Evolutionary conservation across 1,284 basidiomycete genomes (phyloP).

Genomic region (Coniferiporia sulphurascens): DNA sequence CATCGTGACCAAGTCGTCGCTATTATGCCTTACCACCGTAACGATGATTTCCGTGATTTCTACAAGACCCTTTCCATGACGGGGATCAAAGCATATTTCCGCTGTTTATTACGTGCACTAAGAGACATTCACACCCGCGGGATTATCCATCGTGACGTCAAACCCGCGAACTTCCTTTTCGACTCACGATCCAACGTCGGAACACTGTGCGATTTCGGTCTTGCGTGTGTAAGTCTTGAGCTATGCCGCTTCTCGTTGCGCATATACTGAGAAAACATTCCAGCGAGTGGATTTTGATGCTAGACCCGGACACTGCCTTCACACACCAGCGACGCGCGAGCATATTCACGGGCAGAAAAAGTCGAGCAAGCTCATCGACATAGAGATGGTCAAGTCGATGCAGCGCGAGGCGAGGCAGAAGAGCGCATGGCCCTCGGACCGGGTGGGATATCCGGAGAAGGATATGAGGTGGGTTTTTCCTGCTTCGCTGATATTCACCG

Average conservation of each 20-base stretch:
- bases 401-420: constrained; percentile 62
- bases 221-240: constrained; percentile 70
- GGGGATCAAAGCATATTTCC: constrained; percentile 84
- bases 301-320: constrained; percentile 59
- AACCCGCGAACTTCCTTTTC: constrained; percentile 97
- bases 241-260: neutral
- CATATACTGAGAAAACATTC: neutral
- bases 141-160: constrained; percentile 96
- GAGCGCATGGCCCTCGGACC: constrained; percentile 51
- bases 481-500: constrained; percentile 2
- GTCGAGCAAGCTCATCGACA: constrained; percentile 36
- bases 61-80: constrained; percentile 66
- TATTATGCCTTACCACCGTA: constrained; percentile 91
- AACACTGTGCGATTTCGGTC: constrained; percentile 91
- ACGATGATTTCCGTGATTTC: constrained; percentile 89
- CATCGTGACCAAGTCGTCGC: constrained; percentile 91
- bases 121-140: constrained; percentile 85
- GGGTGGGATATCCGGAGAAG: constrained; percentile 70
- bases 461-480: constrained; percentile 47
- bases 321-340: constrained; percentile 56
- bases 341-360: constrained; percentile 64
- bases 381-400: constrained; percentile 42
- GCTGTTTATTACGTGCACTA: constrained; percentile 86
- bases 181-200: constrained; percentile 83
- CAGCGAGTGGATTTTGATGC: constrained; percentile 34